A percentile compares a stretch with the other conserved stretches of the same genome.
Conservation (phyloP, 345 rosid genomes). For the Iberis pinnata region DNA sequence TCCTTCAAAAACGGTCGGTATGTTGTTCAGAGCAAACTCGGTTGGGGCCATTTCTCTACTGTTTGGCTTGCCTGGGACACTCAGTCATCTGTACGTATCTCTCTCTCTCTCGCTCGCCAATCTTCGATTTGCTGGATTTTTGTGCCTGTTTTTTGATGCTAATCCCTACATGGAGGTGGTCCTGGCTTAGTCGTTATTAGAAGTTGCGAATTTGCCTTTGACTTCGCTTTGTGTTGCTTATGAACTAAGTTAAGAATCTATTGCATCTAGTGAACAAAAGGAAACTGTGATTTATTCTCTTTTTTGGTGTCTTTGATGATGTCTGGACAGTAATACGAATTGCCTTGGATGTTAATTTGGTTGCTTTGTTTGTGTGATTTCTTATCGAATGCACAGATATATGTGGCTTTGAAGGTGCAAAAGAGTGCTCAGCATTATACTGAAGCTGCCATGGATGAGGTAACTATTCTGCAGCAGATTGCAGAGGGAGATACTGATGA, state of each 20-base stretch:
- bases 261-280: not conserved
- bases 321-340: no score
- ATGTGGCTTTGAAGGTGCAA: constrained; percentile 90
- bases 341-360: not conserved
- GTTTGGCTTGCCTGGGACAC: constrained; percentile 98
- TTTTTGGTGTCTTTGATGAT: no score
- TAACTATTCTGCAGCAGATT: constrained; percentile 74
- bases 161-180: not conserved
- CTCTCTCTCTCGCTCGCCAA: constrained; percentile 3
- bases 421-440: constrained; percentile 93
- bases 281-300: no score
- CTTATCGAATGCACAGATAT: constrained; percentile 35
- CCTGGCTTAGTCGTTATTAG: no score
- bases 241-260: not conserved
- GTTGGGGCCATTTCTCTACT: constrained; percentile 97
- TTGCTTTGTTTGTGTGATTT: constrained; percentile 1
- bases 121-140: not conserved
- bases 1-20: constrained; percentile 74
- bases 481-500: constrained; percentile 73
- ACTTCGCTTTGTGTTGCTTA: no score
- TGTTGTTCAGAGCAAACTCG: constrained; percentile 82
- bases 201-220: no score
- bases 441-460: constrained; percentile 97
- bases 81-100: constrained; percentile 47
- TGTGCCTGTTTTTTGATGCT: no score